Evolutionary conservation across 2,329 filamentous ascomycete genomes (phyloP).

Genomic region (Beauveria brongniartii): DNA sequence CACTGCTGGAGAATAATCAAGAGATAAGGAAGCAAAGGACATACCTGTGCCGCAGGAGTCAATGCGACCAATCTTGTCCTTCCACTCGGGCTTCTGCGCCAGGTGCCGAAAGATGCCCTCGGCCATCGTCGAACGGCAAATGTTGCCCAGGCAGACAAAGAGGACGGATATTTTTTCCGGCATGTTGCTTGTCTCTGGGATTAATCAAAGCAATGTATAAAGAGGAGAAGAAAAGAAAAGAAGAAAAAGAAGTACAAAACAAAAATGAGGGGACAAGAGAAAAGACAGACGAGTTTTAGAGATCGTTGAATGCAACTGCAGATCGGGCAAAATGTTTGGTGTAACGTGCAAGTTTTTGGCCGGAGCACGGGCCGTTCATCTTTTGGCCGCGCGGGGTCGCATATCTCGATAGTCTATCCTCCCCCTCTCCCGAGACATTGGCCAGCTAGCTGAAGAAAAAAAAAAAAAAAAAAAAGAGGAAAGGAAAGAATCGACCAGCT

Average conservation of each 20-base stretch:
- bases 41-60: constrained; percentile 79
- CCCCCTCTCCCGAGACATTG: too few relatives aligned
- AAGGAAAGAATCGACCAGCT: too few relatives aligned
- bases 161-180: constrained; percentile 59
- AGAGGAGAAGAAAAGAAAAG: neutral
- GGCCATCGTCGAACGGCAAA: constrained; percentile 90
- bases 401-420: too few relatives aligned
- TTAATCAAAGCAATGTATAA: neutral
- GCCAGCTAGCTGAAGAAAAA: too few relatives aligned
- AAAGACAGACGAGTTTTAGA: too few relatives aligned
- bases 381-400: too few relatives aligned
- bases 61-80: constrained; percentile 54
- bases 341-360: too few relatives aligned
- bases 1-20: neutral
- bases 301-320: too few relatives aligned
- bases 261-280: neutral
- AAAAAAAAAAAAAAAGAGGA: too few relatives aligned
- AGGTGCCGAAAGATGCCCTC: constrained; percentile 83
- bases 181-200: neutral
- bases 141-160: constrained; percentile 96
- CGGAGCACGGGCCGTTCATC: too few relatives aligned
- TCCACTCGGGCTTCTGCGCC: constrained; percentile 51
- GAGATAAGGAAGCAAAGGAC: neutral
- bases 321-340: too few relatives aligned
- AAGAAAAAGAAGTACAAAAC: too few relatives aligned